Evolutionary conservation across 768 basidiomycete genomes (phyloP).

Genomic region (Xerocomellus intermedius): DNA sequence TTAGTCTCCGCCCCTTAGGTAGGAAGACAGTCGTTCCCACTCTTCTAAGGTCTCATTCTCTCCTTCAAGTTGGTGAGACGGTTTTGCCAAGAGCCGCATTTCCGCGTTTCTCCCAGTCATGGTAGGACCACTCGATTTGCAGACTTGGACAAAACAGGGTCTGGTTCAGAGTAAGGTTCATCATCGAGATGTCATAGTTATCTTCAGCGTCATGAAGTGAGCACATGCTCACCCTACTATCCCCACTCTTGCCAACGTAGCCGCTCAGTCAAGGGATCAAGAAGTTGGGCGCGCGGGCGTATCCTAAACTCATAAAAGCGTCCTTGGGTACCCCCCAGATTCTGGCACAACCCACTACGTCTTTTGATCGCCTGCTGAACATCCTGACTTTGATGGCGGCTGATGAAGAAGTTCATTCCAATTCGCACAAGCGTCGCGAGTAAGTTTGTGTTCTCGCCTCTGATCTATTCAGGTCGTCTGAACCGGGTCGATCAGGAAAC

Average conservation of each 20-base stretch:
- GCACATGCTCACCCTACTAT: conserved; percentile 4
- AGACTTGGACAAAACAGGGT: background rate
- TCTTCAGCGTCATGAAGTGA: conserved; percentile 14
- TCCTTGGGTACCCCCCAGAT: background rate
- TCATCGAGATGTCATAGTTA: conserved; percentile 3
- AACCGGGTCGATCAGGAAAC: too few relatives aligned
- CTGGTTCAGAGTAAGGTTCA: background rate
- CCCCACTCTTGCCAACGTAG: conserved; percentile 6
- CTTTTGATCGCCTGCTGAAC: background rate
- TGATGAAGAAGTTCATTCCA: background rate
- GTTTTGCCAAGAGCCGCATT: background rate
- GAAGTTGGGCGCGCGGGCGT: background rate
- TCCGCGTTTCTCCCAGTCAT: background rate
- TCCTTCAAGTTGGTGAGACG: background rate
- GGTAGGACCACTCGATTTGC: background rate
- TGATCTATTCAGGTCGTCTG: background rate
- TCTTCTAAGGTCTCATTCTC: too few relatives aligned
- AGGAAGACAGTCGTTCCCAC: too few relatives aligned
- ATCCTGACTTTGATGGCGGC: background rate
- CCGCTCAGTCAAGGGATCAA: conserved; percentile 1
- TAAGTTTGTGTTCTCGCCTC: background rate
- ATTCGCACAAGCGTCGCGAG: background rate
- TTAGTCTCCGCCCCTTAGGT: too few relatives aligned
- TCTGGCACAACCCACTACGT: too few relatives aligned
- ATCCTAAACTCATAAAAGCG: conserved; percentile 20